Base-by-base conservation (phyloP, 2,329 filamentous ascomycete genomes). In the Calonectria pauciramosa region DNA sequence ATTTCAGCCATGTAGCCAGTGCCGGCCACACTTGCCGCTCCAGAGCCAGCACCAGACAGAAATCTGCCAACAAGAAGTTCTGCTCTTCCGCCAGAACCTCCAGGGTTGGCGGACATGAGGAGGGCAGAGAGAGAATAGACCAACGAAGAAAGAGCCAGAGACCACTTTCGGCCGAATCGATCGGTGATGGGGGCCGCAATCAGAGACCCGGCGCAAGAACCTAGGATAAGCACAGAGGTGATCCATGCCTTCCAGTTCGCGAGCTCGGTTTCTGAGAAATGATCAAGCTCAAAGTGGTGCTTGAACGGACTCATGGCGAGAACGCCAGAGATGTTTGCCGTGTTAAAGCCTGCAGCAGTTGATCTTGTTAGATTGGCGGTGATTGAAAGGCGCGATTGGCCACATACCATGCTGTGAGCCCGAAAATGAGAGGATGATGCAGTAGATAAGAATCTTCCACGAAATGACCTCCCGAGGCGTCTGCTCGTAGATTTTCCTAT, bases 361-460 rank as follows among this genome's bases (percentile, higher is more conserved):
- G 16, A 26, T 68, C 10, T 23, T n/a, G 34, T 68, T 26, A 68
- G 51, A 26, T 14, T 20, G 34, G n/a, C 8, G 26, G n/a, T n/a
- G 14, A 18, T 41, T 41, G 6, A 20, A 30, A 41, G 14, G 34
- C 32, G 23, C 36, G 18, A 41, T 41, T 16, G 34, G 4, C 8
- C 34, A 38, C 47, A 26, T 34, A 72, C 71, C 71, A 69, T 72
- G 71, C 28, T 69, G 68, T 28, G 71, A 68, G 18, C 67, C 71
- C 20, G 71, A 73, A 32, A 73, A 73, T 16, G 71, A 73, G 10
- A 73, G 67, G 32, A 70, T 67, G n/a, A 52, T 52, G 51, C 71
- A 73, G 28, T 73, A 73, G 26, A 67, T 59, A n/a, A 73, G 28
- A 54, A 73, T 73, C 60, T 69, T 73, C 51, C 68, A 73, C 13